These are phyloP conservation scores for Triticum turgidum DNA, from an alignment of 176 grass and related monocot genomes.

Conservation along the genomic window DNA sequence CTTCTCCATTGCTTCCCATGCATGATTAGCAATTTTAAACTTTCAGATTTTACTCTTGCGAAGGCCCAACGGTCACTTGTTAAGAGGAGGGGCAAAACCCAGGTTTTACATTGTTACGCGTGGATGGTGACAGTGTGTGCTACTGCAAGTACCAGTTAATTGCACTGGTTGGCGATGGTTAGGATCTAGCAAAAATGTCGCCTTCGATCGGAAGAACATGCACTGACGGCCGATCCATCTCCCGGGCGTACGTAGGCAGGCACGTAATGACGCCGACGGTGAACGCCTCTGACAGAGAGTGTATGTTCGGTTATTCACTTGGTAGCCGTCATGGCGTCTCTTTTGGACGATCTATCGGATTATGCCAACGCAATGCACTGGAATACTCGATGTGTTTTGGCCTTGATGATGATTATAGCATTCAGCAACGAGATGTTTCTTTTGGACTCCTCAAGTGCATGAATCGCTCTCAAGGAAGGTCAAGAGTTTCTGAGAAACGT, in stretches of 20 bases:
- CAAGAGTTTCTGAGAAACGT: no score
- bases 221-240: background rate
- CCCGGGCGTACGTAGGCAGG: background rate
- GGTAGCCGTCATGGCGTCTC: constrained; percentile 6
- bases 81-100: background rate
- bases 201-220: background rate
- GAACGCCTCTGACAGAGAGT: background rate
- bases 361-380: background rate
- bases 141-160: background rate
- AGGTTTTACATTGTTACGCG: background rate
- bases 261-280: constrained; percentile 2
- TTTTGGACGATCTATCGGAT: background rate
- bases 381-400: background rate
- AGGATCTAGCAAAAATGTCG: background rate
- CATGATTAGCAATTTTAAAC: background rate
- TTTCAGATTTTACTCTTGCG: no score
- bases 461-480: no score
- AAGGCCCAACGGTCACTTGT: background rate
- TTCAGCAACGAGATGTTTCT: no score
- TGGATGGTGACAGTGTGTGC: background rate
- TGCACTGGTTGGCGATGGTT: background rate
- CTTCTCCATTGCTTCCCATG: background rate
- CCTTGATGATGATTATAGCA: background rate
- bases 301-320: background rate
- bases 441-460: no score